Base-by-base conservation (phyloP, 1,284 basidiomycete genomes). In the Boletus smithii region DNA sequence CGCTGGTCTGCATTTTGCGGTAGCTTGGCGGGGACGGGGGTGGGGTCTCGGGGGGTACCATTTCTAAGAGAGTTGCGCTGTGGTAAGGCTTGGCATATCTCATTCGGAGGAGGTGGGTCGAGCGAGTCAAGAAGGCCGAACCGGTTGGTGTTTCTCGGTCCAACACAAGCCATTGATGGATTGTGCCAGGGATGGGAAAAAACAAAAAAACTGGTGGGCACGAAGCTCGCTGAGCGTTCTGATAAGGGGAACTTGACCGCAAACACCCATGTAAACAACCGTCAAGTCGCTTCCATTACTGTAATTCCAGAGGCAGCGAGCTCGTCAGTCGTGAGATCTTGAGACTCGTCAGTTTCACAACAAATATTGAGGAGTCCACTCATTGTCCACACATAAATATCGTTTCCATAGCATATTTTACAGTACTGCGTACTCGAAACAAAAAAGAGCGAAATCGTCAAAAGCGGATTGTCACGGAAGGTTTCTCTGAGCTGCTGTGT, bases 271-370 rank as follows among this genome's bases (percentile, higher is more conserved):
- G 17, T 46, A 63, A 59, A 59, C 57, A 59, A 57, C 30, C 30
- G 41, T 58, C 57, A 62, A 62, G 50, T 10, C 22, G 0, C 5
- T 16, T 8, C n/a, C n/a, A n/a, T n/a, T n/a, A n/a, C n/a, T n/a
- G n/a, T n/a, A n/a, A n/a, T n/a, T n/a, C n/a, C n/a, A n/a, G n/a
- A n/a, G n/a, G n/a, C n/a, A n/a, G n/a, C n/a, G n/a, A n/a, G n/a
- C n/a, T n/a, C n/a, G n/a, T n/a, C n/a, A n/a, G n/a, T 23, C 8
- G 23, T 23, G 4, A 8, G 23, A 8, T 23, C 23, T 4, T 24
- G 23, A 24, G 23, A 24, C 23, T 24, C 8, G 5, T 24, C 23
- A 4, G 23, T 4, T 4, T 23, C 23, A 24, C 23, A 24, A 5
- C 23, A 24, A 7, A 1, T 8, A n/a, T n/a, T n/a, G n/a, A n/a